Evolutionary conservation across 495 filamentous ascomycete species (phyloP).

Genomic region (Letharia lupina): DNA sequence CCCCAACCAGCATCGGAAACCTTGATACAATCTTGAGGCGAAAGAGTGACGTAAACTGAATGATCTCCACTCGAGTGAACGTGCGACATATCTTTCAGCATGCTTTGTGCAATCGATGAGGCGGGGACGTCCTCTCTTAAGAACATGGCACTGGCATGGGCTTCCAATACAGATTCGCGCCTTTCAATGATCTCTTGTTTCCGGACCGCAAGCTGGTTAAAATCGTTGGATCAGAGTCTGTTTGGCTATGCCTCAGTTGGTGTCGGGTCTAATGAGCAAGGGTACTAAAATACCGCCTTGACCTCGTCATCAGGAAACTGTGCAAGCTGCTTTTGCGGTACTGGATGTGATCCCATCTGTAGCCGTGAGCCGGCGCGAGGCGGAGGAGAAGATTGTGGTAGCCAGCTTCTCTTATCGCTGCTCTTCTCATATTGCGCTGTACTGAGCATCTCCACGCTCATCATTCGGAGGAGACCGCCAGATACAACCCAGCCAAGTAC

Average conservation of each 20-base stretch:
- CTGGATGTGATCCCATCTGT: not conserved
- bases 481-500: not conserved
- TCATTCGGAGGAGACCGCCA: not conserved
- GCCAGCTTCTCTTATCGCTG: not conserved
- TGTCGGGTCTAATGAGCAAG: not conserved
- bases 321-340: not conserved
- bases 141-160: not conserved
- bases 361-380: not conserved
- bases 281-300: not conserved
- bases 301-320: not conserved
- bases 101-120: not conserved
- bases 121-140: not conserved
- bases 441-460: constrained; percentile 2
- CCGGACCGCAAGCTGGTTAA: not conserved
- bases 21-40: not conserved
- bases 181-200: not conserved
- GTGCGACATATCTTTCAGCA: not conserved
- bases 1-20: not conserved
- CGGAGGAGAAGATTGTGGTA: not conserved
- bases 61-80: not conserved
- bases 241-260: not conserved
- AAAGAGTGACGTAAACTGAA: not conserved
- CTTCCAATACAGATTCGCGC: not conserved
- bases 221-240: not conserved
- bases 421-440: constrained; percentile 4